Evolutionary conservation across 2,329 filamentous ascomycete genomes (phyloP).

Genomic region (Coleophoma crateriformis): DNA sequence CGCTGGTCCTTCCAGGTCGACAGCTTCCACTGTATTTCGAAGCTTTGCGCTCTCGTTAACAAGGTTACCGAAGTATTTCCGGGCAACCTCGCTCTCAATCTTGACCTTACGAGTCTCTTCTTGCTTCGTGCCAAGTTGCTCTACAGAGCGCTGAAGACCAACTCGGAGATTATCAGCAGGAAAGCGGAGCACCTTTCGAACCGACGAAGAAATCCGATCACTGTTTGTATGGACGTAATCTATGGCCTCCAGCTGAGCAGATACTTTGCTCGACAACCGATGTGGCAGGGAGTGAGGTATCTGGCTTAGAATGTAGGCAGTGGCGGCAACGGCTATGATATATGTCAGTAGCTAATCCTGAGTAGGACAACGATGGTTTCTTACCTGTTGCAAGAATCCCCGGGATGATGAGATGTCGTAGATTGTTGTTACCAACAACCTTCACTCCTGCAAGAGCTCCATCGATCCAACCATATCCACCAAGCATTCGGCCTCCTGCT

Average conservation of each 20-base stretch:
- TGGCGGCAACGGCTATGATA: constrained; percentile 60
- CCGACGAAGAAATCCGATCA: constrained; percentile 74
- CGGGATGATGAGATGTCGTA: constrained; percentile 76
- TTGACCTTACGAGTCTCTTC: constrained; percentile 80
- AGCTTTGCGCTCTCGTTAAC: constrained; percentile 58
- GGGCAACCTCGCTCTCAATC: constrained; percentile 77
- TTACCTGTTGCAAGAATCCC: constrained; percentile 73
- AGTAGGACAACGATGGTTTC: constrained; percentile 28
- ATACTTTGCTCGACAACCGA: constrained; percentile 79
- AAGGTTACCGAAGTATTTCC: constrained; percentile 86
- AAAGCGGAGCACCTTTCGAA: constrained; percentile 81
- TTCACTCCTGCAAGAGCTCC: constrained; percentile 77
- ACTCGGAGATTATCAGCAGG: constrained; percentile 83
- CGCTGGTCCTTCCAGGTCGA: constrained; percentile 27
- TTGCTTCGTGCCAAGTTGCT: constrained; percentile 72
- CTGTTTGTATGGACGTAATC: constrained; percentile 94
- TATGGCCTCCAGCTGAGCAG: constrained; percentile 69
- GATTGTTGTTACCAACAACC: constrained; percentile 73
- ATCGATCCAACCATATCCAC: constrained; percentile 84
- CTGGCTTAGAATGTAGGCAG: constrained; percentile 76
- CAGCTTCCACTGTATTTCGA: constrained; percentile 29
- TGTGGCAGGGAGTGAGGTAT: constrained; percentile 86
- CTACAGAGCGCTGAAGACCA: constrained; percentile 76
- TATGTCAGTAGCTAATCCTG: constrained; percentile 26
- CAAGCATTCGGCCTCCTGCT: constrained; percentile 73